phyloP scores from a whole-genome alignment of 2,329 filamentous ascomycete genomes.

The Fusarium sororula region DNA sequence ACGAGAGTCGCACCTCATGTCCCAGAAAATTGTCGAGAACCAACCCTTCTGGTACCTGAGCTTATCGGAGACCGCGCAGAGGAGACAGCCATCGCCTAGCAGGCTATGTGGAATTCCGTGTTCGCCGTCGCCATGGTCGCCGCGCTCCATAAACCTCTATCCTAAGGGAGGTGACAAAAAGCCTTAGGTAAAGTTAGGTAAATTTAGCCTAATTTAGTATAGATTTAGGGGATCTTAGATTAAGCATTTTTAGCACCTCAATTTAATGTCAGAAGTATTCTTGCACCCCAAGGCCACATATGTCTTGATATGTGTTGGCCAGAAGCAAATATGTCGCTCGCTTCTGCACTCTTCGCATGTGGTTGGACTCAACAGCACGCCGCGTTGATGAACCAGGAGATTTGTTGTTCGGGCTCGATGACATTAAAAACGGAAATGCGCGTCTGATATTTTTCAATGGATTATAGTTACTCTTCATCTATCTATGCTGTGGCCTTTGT shows the following conservation, averaged over 20 bases:
- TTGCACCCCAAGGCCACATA: too few species aligned
- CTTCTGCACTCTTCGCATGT: not conserved
- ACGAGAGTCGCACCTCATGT: not conserved
- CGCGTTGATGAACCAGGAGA: not conserved
- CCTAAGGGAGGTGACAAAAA: not conserved
- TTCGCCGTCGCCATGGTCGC: not conserved
- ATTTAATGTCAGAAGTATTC: too few species aligned
- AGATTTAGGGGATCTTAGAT: too few species aligned
- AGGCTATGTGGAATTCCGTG: not conserved
- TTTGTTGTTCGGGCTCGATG: not conserved
- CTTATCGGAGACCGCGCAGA: not conserved
- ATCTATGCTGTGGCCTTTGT: not conserved
- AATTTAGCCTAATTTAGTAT: too few species aligned
- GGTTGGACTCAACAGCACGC: not conserved
- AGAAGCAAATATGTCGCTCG: not conserved
- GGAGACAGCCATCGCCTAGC: not conserved
- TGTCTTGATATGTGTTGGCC: not conserved
- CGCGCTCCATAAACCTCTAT: not conserved
- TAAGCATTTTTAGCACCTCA: too few species aligned
- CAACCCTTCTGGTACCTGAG: not conserved
- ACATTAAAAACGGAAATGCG: not conserved
- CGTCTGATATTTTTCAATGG: not conserved
- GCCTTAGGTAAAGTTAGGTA: not conserved
- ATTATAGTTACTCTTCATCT: not conserved
- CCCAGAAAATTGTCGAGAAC: not conserved